phyloP scores from a whole-genome alignment of 73 alveolate genomes.

The Tetrahymena borealis region DNA sequence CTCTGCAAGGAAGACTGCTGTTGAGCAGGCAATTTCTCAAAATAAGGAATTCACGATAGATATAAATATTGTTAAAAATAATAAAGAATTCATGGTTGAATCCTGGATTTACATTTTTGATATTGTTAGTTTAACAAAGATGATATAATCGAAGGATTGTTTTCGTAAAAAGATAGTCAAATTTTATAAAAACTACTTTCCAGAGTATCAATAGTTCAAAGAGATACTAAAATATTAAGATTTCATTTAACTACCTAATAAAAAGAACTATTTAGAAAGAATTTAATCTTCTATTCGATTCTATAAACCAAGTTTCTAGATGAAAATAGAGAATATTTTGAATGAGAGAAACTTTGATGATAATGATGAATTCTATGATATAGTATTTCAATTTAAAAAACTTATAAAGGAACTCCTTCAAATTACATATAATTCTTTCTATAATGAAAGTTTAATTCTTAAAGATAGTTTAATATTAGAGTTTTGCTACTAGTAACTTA shows the following conservation, averaged over 20 bases:
- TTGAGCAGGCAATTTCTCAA: too few relatives aligned
- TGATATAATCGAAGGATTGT: background rate
- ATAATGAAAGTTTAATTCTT: background rate
- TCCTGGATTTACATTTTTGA: background rate
- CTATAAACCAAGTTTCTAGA: background rate
- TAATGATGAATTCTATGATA: background rate
- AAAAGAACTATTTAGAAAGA: background rate
- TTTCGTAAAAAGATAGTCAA: background rate
- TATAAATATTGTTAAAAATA: too few relatives aligned
- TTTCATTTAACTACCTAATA: background rate
- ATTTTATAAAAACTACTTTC: background rate
- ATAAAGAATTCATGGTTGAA: too few relatives aligned
- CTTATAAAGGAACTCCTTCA: background rate
- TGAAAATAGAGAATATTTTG: background rate
- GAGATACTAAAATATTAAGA: background rate
- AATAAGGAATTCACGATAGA: too few relatives aligned
- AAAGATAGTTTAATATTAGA: background rate
- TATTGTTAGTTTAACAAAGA: background rate
- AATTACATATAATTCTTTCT: background rate
- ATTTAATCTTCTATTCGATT: background rate
- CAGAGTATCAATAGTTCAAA: background rate
- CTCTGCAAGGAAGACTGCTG: too few relatives aligned
- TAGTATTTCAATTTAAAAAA: background rate
- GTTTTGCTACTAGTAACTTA: background rate
- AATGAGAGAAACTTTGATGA: background rate